Evolutionary conservation across 768 basidiomycete genomes (phyloP).

Genomic region (Tricholoma matsutake): DNA sequence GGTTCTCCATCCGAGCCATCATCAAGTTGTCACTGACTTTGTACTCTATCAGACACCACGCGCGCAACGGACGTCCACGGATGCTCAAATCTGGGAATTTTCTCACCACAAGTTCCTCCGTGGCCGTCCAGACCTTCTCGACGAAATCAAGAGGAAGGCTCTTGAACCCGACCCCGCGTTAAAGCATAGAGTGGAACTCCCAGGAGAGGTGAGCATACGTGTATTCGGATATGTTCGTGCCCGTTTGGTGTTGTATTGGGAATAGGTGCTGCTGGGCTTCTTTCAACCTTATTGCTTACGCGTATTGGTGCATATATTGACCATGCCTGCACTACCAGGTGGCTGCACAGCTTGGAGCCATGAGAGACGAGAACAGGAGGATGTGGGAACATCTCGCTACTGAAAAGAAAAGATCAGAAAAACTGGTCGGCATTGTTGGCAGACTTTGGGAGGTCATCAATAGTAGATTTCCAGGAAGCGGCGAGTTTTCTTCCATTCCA

Average conservation of each 20-base stretch:
- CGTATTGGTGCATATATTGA: conserved; percentile 7
- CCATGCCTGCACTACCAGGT: conserved; percentile 31
- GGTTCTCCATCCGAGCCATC: conserved; percentile 13
- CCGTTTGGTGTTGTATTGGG: neutral
- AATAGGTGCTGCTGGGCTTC: neutral
- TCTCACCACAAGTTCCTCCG: conserved; percentile 85
- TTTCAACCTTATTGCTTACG: conserved; percentile 2
- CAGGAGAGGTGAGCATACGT: conserved; percentile 62
- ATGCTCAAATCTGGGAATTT: conserved; percentile 87
- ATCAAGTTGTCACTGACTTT: neutral
- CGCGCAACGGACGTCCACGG: conserved; percentile 75
- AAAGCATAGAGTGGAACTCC: conserved; percentile 74
- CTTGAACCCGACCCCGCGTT: conserved; percentile 73
- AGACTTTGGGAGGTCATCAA: conserved; percentile 61
- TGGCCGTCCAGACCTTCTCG: conserved; percentile 74
- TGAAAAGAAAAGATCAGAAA: conserved; percentile 62
- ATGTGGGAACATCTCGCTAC: conserved; percentile 53
- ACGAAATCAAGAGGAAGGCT: conserved; percentile 85
- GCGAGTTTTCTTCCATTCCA: conserved; percentile 33
- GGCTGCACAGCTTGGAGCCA: conserved; percentile 59
- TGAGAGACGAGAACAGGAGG: conserved; percentile 70
- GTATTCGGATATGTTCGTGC: neutral
- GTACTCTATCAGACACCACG: conserved; percentile 59
- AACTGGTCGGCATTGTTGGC: conserved; percentile 55
- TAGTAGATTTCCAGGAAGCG: conserved; percentile 50